phyloP scores from a whole-genome alignment of 352 stramenopile genomes.

The Pythium dissotocum region DNA sequence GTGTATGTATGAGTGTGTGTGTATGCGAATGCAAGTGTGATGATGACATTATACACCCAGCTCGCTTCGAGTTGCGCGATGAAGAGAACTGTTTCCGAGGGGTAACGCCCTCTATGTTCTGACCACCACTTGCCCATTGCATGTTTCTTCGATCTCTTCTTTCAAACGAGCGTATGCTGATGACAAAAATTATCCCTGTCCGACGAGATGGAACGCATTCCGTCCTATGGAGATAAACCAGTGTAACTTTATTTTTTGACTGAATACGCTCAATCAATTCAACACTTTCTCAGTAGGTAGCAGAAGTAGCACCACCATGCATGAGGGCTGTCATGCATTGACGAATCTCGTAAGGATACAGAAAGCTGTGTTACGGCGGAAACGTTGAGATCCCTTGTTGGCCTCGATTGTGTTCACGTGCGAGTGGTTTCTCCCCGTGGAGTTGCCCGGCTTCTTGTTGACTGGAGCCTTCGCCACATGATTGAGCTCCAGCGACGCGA shows the following conservation, averaged over 20 bases:
- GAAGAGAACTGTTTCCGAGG: constrained; percentile 89
- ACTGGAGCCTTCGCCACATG: too few relatives aligned
- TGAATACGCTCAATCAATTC: constrained; percentile 53
- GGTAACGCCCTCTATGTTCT: constrained; percentile 87
- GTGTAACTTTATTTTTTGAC: constrained; percentile 86
- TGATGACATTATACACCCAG: constrained; percentile 90
- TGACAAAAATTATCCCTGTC: constrained; percentile 89
- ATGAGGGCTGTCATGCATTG: too few relatives aligned
- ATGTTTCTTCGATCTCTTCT: constrained; percentile 20
- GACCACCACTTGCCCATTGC: constrained; percentile 45
- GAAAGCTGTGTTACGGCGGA: too few relatives aligned
- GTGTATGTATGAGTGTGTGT: constrained; percentile 17
- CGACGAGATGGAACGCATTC: constrained; percentile 84
- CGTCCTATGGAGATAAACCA: constrained; percentile 82
- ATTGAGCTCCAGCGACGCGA: too few relatives aligned
- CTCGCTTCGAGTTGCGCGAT: constrained; percentile 89
- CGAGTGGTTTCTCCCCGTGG: too few relatives aligned
- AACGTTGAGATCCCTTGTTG: too few relatives aligned
- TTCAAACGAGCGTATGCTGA: constrained; percentile 61
- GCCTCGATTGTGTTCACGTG: too few relatives aligned
- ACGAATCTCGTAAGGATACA: too few relatives aligned
- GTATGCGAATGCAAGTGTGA: constrained; percentile 60
- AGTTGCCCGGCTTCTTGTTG: too few relatives aligned
- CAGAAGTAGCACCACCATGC: too few relatives aligned
- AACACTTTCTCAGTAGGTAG: background rate